Base-by-base conservation (phyloP, 306 rosid genomes). In the Malus sieversii region DNA sequence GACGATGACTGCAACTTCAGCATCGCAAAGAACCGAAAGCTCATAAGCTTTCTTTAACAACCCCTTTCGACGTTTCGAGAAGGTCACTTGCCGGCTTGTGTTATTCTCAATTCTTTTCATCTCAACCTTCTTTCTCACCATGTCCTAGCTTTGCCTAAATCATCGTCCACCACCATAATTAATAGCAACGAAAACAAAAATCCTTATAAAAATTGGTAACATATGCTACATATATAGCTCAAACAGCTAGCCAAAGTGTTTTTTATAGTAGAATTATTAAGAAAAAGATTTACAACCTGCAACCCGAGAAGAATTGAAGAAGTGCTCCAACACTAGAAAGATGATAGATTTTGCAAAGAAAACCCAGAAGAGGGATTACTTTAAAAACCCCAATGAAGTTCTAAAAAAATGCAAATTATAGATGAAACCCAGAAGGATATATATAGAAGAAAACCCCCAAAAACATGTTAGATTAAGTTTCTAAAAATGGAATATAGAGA, bases 1-100 rank as follows among this genome's bases (percentile, higher is more conserved):
- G 76, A 88, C 32, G n/a, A 91, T 79, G 4, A 78, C 87, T 16
- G 89, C 90, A 68, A 90, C 79, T 75, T 87, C 79, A 6, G 89
- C 91, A 13, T 90, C 93, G 78, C 93, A 88, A 0, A 91, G 93
- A 51, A 91, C 88, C 1, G 92, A 89, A 61, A 91, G 89, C 83
- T 91, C 96, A 53, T 64, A 66, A 15, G 96, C 96, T 51, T 90
- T 90, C 88, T 90, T 90, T 51, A 90, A 62, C 55, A 87, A 77
- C 63, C 96, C 96, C 23, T 35, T 81, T 81, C 88, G 42, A 18
- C 93, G 84, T 85, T 91, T 89, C 6, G 92, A 87, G 71, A 88
- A 88, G 0, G 93, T 88, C 70, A 88, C 96, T 75, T 88, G 92
- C 45, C 96, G 78, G 74, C 71, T 90, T 2, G 82, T 74, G 11